Conservation (phyloP, 441 rosid species). For the Syzygium malaccense region DNA sequence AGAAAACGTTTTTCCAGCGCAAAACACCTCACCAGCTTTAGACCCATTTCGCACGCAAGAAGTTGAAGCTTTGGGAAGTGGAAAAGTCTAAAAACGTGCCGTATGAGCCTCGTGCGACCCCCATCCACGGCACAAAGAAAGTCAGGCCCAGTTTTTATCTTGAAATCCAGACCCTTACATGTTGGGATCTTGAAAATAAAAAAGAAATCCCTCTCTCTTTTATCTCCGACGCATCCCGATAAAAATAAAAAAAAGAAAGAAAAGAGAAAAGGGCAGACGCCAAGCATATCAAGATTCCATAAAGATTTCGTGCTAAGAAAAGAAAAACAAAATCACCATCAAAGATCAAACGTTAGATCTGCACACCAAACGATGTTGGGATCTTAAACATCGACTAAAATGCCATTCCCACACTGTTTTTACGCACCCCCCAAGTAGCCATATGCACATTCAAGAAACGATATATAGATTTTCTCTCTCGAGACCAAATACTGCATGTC, state of each 20-base stretch:
- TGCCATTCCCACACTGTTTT: background rate
- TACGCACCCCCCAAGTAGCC: no score
- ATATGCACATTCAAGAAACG: background rate
- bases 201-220: background rate
- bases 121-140: background rate
- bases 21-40: background rate
- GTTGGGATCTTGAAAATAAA: no score
- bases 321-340: background rate
- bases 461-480: background rate
- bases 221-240: background rate
- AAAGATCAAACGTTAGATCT: background rate
- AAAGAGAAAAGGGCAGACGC: background rate
- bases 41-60: background rate
- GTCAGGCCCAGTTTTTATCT: background rate
- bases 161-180: background rate
- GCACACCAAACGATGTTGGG: background rate
- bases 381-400: background rate
- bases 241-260: background rate
- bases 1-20: background rate
- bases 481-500: no score
- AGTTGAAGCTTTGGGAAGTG: background rate
- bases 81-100: background rate
- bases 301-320: background rate
- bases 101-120: background rate
- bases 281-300: background rate